Evolutionary conservation across 2,329 filamentous ascomycete species (phyloP).

Genomic region (Sarocladium strictum): DNA sequence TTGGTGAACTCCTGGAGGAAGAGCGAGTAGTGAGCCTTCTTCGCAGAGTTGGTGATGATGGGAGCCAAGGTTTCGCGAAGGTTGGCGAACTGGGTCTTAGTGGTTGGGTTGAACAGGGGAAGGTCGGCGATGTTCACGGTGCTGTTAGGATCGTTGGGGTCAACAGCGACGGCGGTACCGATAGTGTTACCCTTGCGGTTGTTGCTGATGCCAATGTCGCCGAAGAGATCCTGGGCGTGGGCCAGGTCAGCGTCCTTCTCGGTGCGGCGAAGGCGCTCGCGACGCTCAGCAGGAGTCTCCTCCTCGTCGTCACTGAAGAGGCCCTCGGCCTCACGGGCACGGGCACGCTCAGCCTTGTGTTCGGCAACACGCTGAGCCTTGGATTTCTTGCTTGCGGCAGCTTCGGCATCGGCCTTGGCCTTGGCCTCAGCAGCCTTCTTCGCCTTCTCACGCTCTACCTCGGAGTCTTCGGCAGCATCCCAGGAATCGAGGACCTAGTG

Average conservation of each 20-base stretch:
- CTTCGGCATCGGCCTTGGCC: constrained; percentile 82
- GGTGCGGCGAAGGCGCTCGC: constrained; percentile 67
- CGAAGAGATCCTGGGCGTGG: constrained; percentile 89
- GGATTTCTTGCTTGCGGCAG: constrained; percentile 84
- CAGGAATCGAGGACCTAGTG: constrained; percentile 84
- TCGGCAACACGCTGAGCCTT: constrained; percentile 84
- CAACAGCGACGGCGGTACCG: constrained; percentile 60
- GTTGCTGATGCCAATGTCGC: constrained; percentile 59
- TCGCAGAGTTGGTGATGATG: constrained; percentile 65
- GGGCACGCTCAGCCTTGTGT: constrained; percentile 56
- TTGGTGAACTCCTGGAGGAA: constrained; percentile 91
- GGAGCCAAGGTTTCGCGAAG: constrained; percentile 75
- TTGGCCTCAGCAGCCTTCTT: constrained; percentile 81
- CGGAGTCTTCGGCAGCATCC: constrained; percentile 95
- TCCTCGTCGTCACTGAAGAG: constrained; percentile 59
- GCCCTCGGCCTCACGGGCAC: constrained; percentile 44
- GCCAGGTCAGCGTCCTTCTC: constrained; percentile 86
- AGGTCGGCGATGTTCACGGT: constrained; percentile 76
- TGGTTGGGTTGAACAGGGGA: constrained; percentile 81
- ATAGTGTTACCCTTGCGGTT: constrained; percentile 64
- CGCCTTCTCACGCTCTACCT: constrained; percentile 92
- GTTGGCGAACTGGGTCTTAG: constrained; percentile 78
- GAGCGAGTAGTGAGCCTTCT: constrained; percentile 84
- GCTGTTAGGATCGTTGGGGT: constrained; percentile 67
- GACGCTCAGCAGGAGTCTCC: constrained; percentile 66